Evolutionary conservation across 352 stramenopile genomes (phyloP).

Genomic region (Phytopythium kandeliae): DNA sequence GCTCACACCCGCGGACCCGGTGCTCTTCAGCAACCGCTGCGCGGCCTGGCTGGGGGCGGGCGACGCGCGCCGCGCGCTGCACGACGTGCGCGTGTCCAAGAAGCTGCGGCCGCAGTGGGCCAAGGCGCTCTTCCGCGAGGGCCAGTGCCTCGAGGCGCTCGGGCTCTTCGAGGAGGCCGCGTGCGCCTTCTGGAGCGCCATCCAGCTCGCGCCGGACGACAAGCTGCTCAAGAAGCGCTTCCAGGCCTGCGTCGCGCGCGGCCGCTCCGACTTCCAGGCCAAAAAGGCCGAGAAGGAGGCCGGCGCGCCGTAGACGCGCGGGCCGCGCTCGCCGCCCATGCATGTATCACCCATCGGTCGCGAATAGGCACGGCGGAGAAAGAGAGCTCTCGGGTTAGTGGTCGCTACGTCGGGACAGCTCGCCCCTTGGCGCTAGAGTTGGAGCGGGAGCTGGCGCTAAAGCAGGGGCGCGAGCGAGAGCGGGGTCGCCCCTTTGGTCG

Average conservation of each 20-base stretch:
- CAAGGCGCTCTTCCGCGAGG: constrained; percentile 81
- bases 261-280: constrained; percentile 48
- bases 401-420: no score
- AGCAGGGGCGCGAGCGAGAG: no score
- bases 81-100: constrained; percentile 73
- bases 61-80: constrained; percentile 58
- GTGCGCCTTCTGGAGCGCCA: constrained; percentile 64
- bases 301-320: background rate
- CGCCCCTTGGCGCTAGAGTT: no score
- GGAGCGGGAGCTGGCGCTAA: no score
- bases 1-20: constrained; percentile 45
- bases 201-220: constrained; percentile 69
- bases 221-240: constrained; percentile 77
- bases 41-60: constrained; percentile 52
- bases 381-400: background rate
- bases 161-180: constrained; percentile 70
- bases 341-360: no score
- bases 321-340: no score
- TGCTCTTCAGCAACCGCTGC: constrained; percentile 83
- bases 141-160: constrained; percentile 74
- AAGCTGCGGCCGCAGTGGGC: constrained; percentile 80
- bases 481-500: no score
- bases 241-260: constrained; percentile 70
- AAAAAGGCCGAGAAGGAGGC: constrained; percentile 22
- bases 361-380: no score